Percentiles rank a stretch among this genome's conserved stretches.
phyloP scores from a whole-genome alignment of 2,329 filamentous ascomycete genomes.

The Ustilaginoidea virens region DNA sequence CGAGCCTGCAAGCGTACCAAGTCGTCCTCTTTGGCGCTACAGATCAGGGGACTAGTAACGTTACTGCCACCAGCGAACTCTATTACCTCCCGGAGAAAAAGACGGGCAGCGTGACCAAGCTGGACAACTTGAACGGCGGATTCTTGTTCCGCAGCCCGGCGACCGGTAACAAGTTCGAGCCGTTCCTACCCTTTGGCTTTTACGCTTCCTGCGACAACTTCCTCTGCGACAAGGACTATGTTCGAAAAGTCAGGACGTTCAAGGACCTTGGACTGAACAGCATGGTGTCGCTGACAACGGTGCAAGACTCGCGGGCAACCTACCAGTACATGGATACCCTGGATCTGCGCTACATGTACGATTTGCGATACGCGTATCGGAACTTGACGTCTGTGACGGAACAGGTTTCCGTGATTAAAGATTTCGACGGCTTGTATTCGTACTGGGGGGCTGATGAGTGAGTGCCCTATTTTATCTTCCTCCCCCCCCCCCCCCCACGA shows the following conservation, averaged over 20 bases:
- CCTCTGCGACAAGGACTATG: slow-evolving; percentile 22
- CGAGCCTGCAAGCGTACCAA: slow-evolving; percentile 21
- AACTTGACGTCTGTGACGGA: slow-evolving; percentile 24
- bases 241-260: slow-evolving; percentile 18
- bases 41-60: slow-evolving; percentile 14
- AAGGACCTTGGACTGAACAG: slow-evolving; percentile 24
- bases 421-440: slow-evolving; percentile 24
- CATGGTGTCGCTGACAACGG: slow-evolving; percentile 26
- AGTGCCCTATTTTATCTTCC: slow-evolving; percentile 4
- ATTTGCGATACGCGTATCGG: slow-evolving; percentile 27
- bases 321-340: slow-evolving; percentile 24
- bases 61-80: slow-evolving; percentile 21
- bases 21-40: slow-evolving; percentile 22
- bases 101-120: slow-evolving; percentile 26
- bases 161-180: slow-evolving; percentile 20
- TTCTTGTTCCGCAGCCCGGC: slow-evolving; percentile 22
- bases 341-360: slow-evolving; percentile 27
- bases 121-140: slow-evolving; percentile 29
- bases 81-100: slow-evolving; percentile 27
- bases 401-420: slow-evolving; percentile 23
- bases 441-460: slow-evolving; percentile 32
- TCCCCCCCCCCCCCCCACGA: not conserved
- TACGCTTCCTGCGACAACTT: slow-evolving; percentile 28
- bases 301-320: slow-evolving; percentile 18
- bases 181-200: slow-evolving; percentile 28